A percentile compares a stretch with the other conserved stretches of the same genome.
phyloP scores from a whole-genome alignment of 495 filamentous ascomycete species.

The Aspergillus biplanus region DNA sequence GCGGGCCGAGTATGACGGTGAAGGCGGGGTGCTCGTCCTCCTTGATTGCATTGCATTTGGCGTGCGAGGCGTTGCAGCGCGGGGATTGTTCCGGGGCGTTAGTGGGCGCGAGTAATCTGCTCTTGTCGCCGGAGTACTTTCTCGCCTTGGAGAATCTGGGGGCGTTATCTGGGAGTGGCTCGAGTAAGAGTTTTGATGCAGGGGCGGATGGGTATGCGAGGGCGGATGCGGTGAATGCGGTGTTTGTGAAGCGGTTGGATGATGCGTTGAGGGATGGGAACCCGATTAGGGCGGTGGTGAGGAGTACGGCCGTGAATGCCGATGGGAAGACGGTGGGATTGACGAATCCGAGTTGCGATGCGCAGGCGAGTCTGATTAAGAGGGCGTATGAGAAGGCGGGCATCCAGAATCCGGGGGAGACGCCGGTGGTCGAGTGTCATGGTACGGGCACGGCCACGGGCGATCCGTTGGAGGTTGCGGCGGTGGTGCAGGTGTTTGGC shows the following conservation, averaged over 20 bases:
- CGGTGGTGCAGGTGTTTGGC: slow-evolving; percentile 48
- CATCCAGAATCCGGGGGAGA: background rate
- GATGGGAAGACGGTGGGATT: slow-evolving; percentile 33
- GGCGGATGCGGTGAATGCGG: slow-evolving; percentile 53
- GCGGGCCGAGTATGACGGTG: slow-evolving; percentile 25
- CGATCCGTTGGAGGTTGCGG: slow-evolving; percentile 46
- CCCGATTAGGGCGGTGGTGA: slow-evolving; percentile 47
- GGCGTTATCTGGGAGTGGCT: slow-evolving; percentile 29
- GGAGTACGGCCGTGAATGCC: slow-evolving; percentile 36
- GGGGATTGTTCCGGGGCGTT: slow-evolving; percentile 45
- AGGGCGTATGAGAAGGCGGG: background rate
- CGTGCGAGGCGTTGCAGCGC: slow-evolving; percentile 31
- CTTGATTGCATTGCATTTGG: slow-evolving; percentile 36
- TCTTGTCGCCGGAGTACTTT: slow-evolving; percentile 39
- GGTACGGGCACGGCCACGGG: slow-evolving; percentile 43
- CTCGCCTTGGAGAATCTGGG: slow-evolving; percentile 31
- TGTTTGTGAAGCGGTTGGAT: slow-evolving; percentile 39
- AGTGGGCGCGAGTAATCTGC: slow-evolving; percentile 46
- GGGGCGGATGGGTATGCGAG: slow-evolving; percentile 66
- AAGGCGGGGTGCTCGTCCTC: slow-evolving; percentile 44
- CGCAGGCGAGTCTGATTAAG: slow-evolving; percentile 20
- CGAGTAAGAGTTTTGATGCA: slow-evolving; percentile 63
- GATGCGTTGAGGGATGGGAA: slow-evolving; percentile 42
- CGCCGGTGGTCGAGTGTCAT: slow-evolving; percentile 37
- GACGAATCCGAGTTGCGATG: slow-evolving; percentile 10